A percentile compares a stretch with the other conserved stretches of the same genome.
Evolutionary conservation across 148 eudicot species (phyloP).

Genomic region (Chenopodium quinoa): DNA sequence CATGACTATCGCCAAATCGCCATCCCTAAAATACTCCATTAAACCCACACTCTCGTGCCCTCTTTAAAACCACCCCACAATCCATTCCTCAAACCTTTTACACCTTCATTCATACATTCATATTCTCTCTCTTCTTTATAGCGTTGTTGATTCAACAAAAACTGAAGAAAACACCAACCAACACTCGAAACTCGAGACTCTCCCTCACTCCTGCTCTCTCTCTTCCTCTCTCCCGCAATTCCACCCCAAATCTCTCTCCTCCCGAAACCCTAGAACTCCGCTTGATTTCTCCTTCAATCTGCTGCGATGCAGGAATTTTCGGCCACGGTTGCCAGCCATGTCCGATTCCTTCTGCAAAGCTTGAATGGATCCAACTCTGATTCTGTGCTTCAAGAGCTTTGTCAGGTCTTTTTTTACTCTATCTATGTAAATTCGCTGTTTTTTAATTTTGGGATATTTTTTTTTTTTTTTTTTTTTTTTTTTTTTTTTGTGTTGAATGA

Average conservation of each 20-base stretch:
- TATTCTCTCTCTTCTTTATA: not conserved
- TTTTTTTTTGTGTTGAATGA: not conserved
- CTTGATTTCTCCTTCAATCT: not conserved
- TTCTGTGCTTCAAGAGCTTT: constrained; percentile 55
- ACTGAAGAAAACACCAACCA: not conserved
- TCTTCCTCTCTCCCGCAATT: constrained; percentile 11
- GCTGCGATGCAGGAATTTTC: constrained; percentile 55
- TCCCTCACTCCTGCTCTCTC: not conserved
- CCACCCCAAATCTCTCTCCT: not conserved
- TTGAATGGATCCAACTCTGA: constrained; percentile 71
- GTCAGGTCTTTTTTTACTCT: constrained; percentile 34
- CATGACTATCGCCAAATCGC: too few relatives aligned
- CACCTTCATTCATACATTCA: too few relatives aligned
- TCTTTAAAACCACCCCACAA: too few relatives aligned
- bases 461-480: not conserved
- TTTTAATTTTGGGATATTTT: not conserved
- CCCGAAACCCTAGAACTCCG: constrained; percentile 30
- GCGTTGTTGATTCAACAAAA: not conserved
- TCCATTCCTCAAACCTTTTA: too few relatives aligned
- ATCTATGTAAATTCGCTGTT: not conserved
- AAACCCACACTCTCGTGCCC: too few relatives aligned
- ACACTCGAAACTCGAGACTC: not conserved
- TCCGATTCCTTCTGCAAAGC: constrained; percentile 55
- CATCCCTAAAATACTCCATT: too few relatives aligned
- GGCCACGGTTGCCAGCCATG: constrained; percentile 45